phyloP scores from a whole-genome alignment of 176 grass and related monocot genomes.

The Cocos nucifera region DNA sequence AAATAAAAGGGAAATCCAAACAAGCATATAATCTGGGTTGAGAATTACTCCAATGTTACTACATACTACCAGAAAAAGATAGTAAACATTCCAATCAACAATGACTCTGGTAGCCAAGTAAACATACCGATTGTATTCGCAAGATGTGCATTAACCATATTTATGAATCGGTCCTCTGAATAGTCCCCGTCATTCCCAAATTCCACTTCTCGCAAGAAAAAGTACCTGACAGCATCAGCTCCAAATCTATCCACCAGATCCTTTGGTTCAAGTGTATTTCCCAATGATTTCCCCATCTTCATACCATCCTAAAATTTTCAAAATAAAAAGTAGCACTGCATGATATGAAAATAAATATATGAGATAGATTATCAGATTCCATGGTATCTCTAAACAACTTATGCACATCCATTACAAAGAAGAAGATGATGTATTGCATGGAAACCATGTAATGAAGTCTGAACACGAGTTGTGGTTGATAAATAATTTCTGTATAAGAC shows the following conservation, averaged over 20 bases:
- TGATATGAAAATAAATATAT: conserved; percentile 36
- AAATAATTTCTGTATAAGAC: too few species aligned
- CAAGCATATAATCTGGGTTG: not conserved
- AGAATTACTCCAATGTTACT: not conserved
- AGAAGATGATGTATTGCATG: not conserved
- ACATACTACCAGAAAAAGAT: not conserved
- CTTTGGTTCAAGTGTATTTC: conserved; percentile 93
- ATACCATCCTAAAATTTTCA: too few species aligned
- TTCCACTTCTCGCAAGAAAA: conserved; percentile 95
- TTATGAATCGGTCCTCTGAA: conserved; percentile 91
- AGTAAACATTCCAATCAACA: not conserved
- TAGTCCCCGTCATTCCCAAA: conserved; percentile 94
- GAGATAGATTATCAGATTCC: conserved; percentile 13
- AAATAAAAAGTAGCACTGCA: conserved; percentile 3
- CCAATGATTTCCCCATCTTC: conserved; percentile 74
- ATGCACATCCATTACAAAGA: not conserved
- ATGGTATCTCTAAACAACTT: not conserved
- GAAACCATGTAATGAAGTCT: not conserved
- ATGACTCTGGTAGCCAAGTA: conserved; percentile 7
- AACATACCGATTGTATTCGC: conserved; percentile 83
- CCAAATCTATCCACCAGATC: conserved; percentile 82
- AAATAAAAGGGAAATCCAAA: not conserved
- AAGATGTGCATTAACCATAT: conserved; percentile 95
- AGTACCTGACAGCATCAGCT: conserved; percentile 83
- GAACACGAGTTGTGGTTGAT: too few species aligned